A percentile compares a stretch with the other conserved stretches of the same genome.
These are phyloP conservation scores for Centaurea solstitialis DNA, from an alignment of 129 eudicot species.

Conservation along the genomic window DNA sequence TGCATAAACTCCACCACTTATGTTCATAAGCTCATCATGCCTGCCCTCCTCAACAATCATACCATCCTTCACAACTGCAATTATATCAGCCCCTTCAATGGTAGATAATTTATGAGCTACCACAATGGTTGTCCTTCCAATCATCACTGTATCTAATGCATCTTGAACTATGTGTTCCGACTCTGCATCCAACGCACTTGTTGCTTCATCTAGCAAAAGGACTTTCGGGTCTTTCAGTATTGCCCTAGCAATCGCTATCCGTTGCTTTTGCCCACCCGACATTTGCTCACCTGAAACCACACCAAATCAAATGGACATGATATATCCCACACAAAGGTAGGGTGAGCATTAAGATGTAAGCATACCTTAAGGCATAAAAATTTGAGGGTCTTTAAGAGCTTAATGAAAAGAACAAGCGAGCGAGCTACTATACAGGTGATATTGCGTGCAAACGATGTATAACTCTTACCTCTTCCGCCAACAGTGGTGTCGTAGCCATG, in stretches of 20 bases:
- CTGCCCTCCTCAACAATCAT: constrained; percentile 41
- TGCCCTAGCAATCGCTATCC: constrained; percentile 48
- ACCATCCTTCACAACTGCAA: constrained; percentile 46
- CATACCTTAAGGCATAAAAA: not conserved
- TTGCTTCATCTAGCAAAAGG: constrained; percentile 46
- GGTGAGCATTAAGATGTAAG: not conserved
- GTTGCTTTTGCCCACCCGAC: constrained; percentile 51
- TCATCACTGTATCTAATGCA: constrained; percentile 39
- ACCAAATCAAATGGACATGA: not conserved
- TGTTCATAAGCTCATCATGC: constrained; percentile 21
- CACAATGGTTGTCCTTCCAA: constrained; percentile 34
- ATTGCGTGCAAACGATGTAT: not conserved
- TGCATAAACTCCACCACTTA: constrained; percentile 28
- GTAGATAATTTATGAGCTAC: constrained; percentile 45
- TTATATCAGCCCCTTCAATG: constrained; percentile 39
- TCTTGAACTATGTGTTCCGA: constrained; percentile 43
- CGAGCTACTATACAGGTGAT: too few species aligned
- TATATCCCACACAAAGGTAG: not conserved
- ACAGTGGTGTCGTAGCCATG: constrained; percentile 42
- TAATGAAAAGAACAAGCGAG: too few species aligned
- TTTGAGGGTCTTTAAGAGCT: not conserved
- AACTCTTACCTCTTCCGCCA: constrained; percentile 37
- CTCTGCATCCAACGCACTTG: constrained; percentile 45
- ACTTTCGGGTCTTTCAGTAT: constrained; percentile 43
- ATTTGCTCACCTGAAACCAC: constrained; percentile 19